These are phyloP conservation scores for Trichoderma reesei DNA, from an alignment of 495 filamentous ascomycete species.

Conservation along the genomic window DNA sequence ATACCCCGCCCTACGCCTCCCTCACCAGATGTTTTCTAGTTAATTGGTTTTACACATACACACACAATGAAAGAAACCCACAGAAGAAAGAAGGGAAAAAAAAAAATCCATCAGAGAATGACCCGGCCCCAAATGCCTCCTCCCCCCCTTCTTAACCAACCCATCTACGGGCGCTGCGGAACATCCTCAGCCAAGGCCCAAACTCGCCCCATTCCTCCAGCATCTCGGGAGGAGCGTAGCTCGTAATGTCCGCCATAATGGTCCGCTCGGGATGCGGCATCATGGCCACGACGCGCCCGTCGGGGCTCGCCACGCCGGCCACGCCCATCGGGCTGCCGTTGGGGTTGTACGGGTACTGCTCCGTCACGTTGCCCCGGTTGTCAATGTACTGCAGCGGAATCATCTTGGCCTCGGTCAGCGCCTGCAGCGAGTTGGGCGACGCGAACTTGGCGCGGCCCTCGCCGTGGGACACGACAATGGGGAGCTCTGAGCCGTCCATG, in stretches of 20 bases:
- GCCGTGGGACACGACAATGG: conserved; percentile 84
- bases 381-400: conserved; percentile 77
- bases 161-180: conserved; percentile 75
- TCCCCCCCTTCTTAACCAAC: conserved; percentile 44
- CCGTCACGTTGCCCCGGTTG: conserved; percentile 63
- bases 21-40: conserved; percentile 4
- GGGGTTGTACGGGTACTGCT: conserved; percentile 83
- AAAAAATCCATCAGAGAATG: not conserved
- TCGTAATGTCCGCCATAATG: conserved; percentile 71
- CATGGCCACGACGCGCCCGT: conserved; percentile 83
- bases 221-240: conserved; percentile 56
- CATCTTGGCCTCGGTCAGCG: conserved; percentile 50
- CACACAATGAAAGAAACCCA: not conserved
- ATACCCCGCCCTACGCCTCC: not conserved
- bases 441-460: conserved; percentile 80
- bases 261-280: conserved; percentile 97
- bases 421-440: conserved; percentile 37
- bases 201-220: conserved; percentile 71
- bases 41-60: not conserved
- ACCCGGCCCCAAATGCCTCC: not conserved
- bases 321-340: conserved; percentile 86
- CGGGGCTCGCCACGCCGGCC: conserved; percentile 65
- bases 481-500: conserved; percentile 75
- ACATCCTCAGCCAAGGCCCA: conserved; percentile 80
- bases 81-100: not conserved